Base-by-base conservation (phyloP, 805 yeast species). In the Ogataea polymorpha region DNA sequence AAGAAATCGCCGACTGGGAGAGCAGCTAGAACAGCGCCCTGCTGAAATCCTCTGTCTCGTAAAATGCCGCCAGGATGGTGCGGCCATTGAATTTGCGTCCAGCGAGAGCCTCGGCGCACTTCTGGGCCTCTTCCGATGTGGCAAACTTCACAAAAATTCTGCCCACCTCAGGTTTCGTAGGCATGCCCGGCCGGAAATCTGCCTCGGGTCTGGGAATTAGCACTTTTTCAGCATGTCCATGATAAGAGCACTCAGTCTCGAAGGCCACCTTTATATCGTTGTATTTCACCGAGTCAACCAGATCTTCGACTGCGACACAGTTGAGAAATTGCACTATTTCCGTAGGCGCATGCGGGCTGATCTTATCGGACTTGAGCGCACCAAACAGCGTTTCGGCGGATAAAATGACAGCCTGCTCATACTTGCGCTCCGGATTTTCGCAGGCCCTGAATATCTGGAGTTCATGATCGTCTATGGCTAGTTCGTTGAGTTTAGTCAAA, bases 1-100 rank as follows among this genome's bases (percentile, higher is more conserved):
- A 58, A 8, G 58, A 55, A n/a, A 32, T 45, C 10, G 53, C 62
- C 12, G 48, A 53, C 16, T 43, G 44, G 10, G 60, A 59, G 21
- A 32, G 16, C 9, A 30, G 12, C 40, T 46, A 56, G 41, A 59
- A 55, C 33, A 65, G 56, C 10, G 55, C 63, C 32, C 67, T 55
- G 6, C 72, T 71, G 54, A 71, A 87, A 56, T 85, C 91, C 0
- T 56, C 58, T 45, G 78, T 82, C 45, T 79, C 74, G 46, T 74
- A 71, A 52, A 68, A 86, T 1, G 84, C 72, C 42, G 86, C 79
- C 13, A 90, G 48, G 0, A 89, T 77, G 0, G 83, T 72, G 36
- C 96, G 67, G 32, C 79, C 89, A 48, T 80, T 77, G 55, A 80
- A 89, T 38, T 63, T 62, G 37, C 81, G 63, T 1, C 96, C 96